Conservation (phyloP, 495 filamentous ascomycete species). For the Xylaria intraflava region DNA sequence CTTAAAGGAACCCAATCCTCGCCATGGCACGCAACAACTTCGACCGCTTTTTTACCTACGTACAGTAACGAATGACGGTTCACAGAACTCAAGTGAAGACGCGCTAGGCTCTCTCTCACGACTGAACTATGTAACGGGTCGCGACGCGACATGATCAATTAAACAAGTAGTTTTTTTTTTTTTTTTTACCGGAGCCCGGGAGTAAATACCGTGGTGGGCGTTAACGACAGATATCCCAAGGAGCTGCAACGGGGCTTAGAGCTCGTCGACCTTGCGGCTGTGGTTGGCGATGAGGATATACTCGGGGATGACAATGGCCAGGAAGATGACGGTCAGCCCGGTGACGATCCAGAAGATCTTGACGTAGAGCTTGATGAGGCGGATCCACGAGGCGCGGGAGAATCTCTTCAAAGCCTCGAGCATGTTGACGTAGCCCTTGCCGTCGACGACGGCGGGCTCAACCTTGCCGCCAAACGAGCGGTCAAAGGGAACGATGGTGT, state of each 20-base stretch:
- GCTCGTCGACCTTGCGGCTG: conserved; percentile 22
- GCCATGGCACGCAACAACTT: too few species aligned
- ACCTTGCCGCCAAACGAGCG: conserved; percentile 43
- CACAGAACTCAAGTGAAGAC: too few species aligned
- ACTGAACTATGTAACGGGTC: too few species aligned
- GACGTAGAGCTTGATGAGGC: conserved; percentile 59
- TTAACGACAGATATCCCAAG: not conserved
- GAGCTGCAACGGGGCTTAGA: not conserved
- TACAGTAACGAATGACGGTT: too few species aligned
- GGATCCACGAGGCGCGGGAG: conserved; percentile 54
- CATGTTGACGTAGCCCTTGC: conserved; percentile 60
- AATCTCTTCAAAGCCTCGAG: conserved; percentile 68
- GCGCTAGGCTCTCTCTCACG: too few species aligned
- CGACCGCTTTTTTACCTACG: too few species aligned
- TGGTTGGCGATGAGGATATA: conserved; percentile 20
- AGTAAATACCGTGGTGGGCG: too few species aligned
- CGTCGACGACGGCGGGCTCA: conserved; percentile 56
- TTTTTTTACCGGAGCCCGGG: too few species aligned
- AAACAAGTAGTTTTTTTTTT: too few species aligned
- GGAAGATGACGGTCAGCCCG: conserved; percentile 42
- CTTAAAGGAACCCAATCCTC: too few species aligned
- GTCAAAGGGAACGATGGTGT: conserved; percentile 46
- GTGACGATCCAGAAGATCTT: conserved; percentile 49
- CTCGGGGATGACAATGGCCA: conserved; percentile 35
- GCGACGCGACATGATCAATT: too few species aligned